These are phyloP conservation scores for Botrytis fragariae DNA, from an alignment of 2,329 filamentous ascomycete genomes.

Conservation along the genomic window DNA sequence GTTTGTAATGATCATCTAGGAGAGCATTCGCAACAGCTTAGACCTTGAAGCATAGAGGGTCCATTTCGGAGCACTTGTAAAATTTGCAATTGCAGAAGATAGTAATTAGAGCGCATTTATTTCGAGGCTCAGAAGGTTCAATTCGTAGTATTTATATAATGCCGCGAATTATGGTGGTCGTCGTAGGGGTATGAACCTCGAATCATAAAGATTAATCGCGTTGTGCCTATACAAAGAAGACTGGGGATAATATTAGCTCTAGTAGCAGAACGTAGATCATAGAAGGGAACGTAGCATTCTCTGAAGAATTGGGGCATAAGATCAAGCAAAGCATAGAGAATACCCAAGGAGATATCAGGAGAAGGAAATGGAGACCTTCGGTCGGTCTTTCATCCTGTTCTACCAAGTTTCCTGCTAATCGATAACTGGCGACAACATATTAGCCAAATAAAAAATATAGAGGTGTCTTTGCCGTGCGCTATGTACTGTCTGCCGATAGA, in stretches of 20 bases:
- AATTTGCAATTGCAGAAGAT: neutral
- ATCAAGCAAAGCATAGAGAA: neutral
- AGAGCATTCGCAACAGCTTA: too few relatives aligned
- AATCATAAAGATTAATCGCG: neutral
- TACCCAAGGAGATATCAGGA: too few relatives aligned
- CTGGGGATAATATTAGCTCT: neutral
- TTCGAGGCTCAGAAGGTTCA: neutral
- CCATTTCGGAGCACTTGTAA: neutral
- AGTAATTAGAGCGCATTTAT: neutral
- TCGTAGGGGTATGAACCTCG: neutral
- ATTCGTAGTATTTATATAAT: too few relatives aligned
- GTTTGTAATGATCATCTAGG: too few relatives aligned
- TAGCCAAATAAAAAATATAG: neutral
- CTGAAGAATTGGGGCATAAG: too few relatives aligned
- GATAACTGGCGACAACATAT: neutral
- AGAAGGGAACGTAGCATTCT: neutral
- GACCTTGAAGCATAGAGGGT: neutral
- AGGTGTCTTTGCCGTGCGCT: neutral
- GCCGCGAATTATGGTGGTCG: neutral
- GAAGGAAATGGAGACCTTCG: neutral
- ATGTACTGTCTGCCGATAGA: neutral
- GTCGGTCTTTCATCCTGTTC: too few relatives aligned
- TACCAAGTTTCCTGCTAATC: neutral
- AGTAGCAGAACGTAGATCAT: neutral
- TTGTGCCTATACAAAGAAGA: neutral